Conservation (phyloP, 345 rosid species). For the Fremontodendron californicum region DNA sequence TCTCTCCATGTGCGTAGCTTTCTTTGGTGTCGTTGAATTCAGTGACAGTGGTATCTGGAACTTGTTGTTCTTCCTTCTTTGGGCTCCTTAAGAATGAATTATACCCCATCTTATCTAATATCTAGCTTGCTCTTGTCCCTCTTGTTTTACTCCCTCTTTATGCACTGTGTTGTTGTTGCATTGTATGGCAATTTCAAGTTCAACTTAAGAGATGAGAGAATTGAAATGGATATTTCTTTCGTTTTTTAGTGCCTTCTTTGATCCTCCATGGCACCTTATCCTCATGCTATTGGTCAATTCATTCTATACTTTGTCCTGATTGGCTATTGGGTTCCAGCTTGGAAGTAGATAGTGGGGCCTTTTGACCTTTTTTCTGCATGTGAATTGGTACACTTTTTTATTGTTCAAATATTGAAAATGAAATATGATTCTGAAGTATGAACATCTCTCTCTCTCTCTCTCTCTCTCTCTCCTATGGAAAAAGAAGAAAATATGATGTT, state of each 20-base stretch:
- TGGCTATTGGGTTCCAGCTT: constrained; percentile 20
- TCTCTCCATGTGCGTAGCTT: constrained; percentile 2
- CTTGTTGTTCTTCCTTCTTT: constrained; percentile 37
- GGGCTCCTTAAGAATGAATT: constrained; percentile 36
- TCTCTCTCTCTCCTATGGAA: neutral
- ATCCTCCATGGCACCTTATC: constrained; percentile 35
- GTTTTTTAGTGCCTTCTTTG: neutral
- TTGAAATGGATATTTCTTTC: neutral
- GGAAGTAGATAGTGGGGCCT: constrained; percentile 12
- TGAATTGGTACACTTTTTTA: constrained; percentile 12
- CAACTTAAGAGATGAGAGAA: neutral
- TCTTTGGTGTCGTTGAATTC: constrained; percentile 14
- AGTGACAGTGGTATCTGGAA: constrained; percentile 17
- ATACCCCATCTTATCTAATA: constrained; percentile 26
- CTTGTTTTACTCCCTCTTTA: neutral
- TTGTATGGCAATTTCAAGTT: neutral
- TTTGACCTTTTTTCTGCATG: constrained; percentile 13
- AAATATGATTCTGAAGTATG: neutral
- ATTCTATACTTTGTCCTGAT: neutral
- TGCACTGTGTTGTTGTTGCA: neutral
- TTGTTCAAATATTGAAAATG: neutral
- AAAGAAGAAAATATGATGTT: neutral
- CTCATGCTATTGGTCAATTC: constrained; percentile 24
- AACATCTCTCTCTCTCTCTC: neutral
- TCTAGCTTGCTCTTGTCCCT: neutral